Conservation (phyloP, 139 green algal species). For the Gonium pectorale region DNA sequence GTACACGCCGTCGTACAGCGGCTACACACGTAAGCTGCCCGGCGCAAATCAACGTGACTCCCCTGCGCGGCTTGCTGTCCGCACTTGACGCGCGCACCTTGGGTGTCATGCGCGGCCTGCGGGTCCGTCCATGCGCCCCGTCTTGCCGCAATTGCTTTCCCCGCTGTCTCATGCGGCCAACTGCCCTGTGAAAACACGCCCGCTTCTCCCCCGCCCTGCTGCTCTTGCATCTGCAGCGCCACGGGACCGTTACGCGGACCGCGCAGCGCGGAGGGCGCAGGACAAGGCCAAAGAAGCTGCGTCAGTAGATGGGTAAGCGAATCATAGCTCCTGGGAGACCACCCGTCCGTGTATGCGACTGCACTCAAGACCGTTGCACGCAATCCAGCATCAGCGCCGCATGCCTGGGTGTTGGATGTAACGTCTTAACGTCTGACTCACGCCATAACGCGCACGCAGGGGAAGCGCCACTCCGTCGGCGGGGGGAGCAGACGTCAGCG, state of each 20-base stretch:
- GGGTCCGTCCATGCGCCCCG: no score
- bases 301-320: neutral
- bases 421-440: no score
- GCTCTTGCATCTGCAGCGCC: neutral
- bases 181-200: no score
- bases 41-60: neutral
- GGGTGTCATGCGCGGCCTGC: no score
- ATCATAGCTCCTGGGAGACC: neutral
- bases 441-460: no score
- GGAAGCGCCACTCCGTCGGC: neutral
- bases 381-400: no score
- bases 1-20: neutral
- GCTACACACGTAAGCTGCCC: neutral
- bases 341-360: neutral
- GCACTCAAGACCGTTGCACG: neutral
- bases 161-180: no score
- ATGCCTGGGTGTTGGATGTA: no score
- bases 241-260: constrained; percentile 32
- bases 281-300: neutral
- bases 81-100: no score
- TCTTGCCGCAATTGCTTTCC: no score
- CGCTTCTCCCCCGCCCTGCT: neutral
- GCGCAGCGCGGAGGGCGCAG: neutral
- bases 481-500: neutral
- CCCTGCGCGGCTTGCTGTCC: no score